These are phyloP conservation scores for Beauveria australis DNA, from an alignment of 2,329 filamentous ascomycete species.

Conservation along the genomic window DNA sequence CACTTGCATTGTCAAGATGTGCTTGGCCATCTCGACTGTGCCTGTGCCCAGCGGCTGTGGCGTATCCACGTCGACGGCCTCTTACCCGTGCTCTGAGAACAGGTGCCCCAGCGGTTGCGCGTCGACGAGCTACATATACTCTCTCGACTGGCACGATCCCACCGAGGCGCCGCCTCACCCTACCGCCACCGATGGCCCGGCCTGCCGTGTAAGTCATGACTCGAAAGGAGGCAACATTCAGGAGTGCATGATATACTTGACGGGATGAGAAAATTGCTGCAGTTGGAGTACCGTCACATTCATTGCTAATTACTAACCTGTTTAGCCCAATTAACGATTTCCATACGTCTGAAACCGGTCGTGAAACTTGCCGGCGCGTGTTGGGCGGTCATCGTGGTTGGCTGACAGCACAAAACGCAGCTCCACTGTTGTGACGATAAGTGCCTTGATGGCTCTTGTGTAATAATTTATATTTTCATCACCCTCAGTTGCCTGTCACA, in stretches of 20 bases:
- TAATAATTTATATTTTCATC: too few relatives aligned
- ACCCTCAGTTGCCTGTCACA: not conserved
- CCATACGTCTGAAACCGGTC: not conserved
- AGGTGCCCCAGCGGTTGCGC: conserved; percentile 19
- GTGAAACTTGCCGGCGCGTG: not conserved
- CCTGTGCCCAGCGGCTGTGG: conserved; percentile 23
- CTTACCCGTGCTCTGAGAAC: conserved; percentile 17
- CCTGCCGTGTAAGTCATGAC: conserved; percentile 1
- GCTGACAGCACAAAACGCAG: not conserved
- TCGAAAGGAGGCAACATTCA: too few relatives aligned
- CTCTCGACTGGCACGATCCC: conserved; percentile 1
- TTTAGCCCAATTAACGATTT: not conserved
- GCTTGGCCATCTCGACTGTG: conserved; percentile 24
- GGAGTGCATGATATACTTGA: too few relatives aligned
- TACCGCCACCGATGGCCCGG: conserved; percentile 3
- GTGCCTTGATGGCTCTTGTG: not conserved
- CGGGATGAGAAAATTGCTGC: too few relatives aligned
- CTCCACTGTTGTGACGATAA: not conserved
- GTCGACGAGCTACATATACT: conserved; percentile 17
- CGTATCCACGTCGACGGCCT: conserved; percentile 20
- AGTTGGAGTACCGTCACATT: too few relatives aligned
- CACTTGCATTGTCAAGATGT: conserved; percentile 24
- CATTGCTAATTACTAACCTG: not conserved
- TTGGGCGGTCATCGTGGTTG: not conserved
- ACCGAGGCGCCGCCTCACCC: conserved; percentile 2